Evolutionary conservation across 805 yeast genomes (phyloP), one percentile per base, ranked within the genome.

Genomic region (Candida ulmi): DNA sequence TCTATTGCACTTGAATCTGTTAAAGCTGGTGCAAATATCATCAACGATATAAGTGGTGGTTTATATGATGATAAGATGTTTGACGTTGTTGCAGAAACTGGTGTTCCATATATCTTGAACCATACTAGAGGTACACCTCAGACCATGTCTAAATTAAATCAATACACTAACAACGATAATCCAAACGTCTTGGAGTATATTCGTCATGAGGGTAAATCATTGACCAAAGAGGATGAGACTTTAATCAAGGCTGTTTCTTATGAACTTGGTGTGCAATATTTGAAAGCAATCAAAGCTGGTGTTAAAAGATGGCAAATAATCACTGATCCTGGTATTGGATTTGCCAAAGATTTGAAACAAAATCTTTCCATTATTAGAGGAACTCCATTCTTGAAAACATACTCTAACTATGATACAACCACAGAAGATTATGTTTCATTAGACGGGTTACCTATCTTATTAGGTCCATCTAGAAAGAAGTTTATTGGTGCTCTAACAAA

Each of bases 311-410:
- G 96, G 96, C 98, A 93, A 61, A 66, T 93, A 3, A 78, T 93
- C 15, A 54, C 88, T 4, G 99, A 93, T 57, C 99, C 99, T 1
- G 99, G 99, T 2, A 63, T 93, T 31, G 99, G 99, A 2, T 93
- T 93, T 62, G 97, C 98, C n/a, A 93, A 93, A 58, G 72, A 71
- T 38, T 51, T 72, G n/a, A 48, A 57, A 8, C 95, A 90, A 54
- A 91, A 90, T 58, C 48, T 90, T 25, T 70, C 71, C 17, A 51
- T 88, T 1, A 69, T 93, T 23, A 72, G 77, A 44, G 68, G 76
- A 16, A 47, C 69, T 43, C 74, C 61, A 36, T 50, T 44, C 24
- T 59, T 67, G 52, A 80, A 80, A 54, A 60, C 65, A 24, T 82
- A 78, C 50, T 63, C 78, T 1, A 62, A 50, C 33, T 60, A 63